phyloP scores from a whole-genome alignment of 2,329 filamentous ascomycete species.

The Fusarium longipes region DNA sequence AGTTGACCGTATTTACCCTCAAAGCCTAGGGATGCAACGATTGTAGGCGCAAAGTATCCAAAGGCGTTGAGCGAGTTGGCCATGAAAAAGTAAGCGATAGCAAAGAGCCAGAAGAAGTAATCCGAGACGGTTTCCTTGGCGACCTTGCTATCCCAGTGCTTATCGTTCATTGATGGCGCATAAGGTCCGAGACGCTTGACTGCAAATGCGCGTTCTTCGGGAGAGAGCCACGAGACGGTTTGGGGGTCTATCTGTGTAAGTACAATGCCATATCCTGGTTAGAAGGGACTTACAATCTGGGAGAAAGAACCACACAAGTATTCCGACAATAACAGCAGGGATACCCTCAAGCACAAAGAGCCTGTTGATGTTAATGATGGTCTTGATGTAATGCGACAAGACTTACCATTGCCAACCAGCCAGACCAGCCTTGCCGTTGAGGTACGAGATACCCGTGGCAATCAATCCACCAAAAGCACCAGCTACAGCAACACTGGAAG shows the following conservation, averaged over 20 bases:
- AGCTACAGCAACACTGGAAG: conserved; percentile 66
- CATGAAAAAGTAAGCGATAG: conserved; percentile 49
- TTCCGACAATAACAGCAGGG: conserved; percentile 46
- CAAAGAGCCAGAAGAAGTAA: conserved; percentile 52
- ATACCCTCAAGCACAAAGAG: conserved; percentile 68
- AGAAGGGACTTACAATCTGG: conserved; percentile 44
- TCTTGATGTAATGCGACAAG: rapidly evolving
- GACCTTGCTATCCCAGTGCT: conserved; percentile 49
- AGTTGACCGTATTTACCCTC: conserved; percentile 50
- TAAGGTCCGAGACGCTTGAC: conserved; percentile 51
- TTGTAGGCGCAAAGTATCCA: conserved; percentile 52
- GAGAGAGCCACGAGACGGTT: conserved; percentile 49
- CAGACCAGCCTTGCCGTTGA: conserved; percentile 59
- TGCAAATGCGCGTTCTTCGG: conserved; percentile 50
- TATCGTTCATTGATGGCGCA: conserved; percentile 50
- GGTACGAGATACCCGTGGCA: conserved; percentile 61
- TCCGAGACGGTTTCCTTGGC: conserved; percentile 50
- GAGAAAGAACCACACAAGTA: conserved; percentile 49
- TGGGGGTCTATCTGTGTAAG: conserved; percentile 44
- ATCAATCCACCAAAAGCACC: conserved; percentile 71
- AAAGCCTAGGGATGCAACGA: conserved; percentile 52
- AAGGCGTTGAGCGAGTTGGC: conserved; percentile 52
- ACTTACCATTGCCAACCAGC: conserved; percentile 62
- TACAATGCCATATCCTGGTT: rapidly evolving
- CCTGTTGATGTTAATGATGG: conserved; percentile 52